These are phyloP conservation scores for Blastomyces gilchristii DNA, from an alignment of 2,329 filamentous ascomycete species.

Conservation along the genomic window DNA sequence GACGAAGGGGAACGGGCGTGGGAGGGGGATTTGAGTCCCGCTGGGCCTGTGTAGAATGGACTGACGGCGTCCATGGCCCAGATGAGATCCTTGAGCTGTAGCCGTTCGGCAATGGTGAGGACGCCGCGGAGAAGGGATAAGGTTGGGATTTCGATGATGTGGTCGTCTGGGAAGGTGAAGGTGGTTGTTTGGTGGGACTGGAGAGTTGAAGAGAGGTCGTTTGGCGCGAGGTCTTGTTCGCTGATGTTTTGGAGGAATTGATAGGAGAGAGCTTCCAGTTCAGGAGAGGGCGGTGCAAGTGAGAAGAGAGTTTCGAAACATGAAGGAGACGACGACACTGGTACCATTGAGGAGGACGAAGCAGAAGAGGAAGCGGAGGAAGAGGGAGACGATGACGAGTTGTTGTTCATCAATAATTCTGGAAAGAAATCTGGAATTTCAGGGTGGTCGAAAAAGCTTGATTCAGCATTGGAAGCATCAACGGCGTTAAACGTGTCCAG, in stretches of 20 bases:
- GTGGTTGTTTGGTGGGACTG: slow-evolving; percentile 18
- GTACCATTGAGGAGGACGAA: neutral
- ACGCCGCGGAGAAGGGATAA: slow-evolving; percentile 42
- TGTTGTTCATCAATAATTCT: neutral
- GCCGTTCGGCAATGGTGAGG: slow-evolving; percentile 39
- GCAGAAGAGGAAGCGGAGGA: neutral
- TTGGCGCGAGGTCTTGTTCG: slow-evolving; percentile 6
- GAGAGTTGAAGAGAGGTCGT: slow-evolving; percentile 15
- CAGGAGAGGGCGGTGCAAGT: slow-evolving; percentile 3
- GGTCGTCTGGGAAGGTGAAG: slow-evolving; percentile 39
- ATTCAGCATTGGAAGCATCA: neutral
- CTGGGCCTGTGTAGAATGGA: slow-evolving; percentile 33
- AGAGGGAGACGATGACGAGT: neutral
- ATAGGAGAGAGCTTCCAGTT: slow-evolving; percentile 10
- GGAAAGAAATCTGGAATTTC: slow-evolving; percentile 5
- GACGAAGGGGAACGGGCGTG: slow-evolving; percentile 15
- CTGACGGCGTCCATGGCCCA: slow-evolving; percentile 42
- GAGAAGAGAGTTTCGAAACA: neutral
- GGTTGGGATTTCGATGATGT: slow-evolving; percentile 40
- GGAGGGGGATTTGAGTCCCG: neutral
- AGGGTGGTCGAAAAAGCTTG: slow-evolving; percentile 4
- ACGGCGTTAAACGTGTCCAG: neutral
- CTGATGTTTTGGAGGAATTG: slow-evolving; percentile 13
- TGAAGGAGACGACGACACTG: neutral
- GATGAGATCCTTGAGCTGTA: slow-evolving; percentile 35